phyloP scores from a whole-genome alignment of 805 yeast genomes.

The Starmerella kuoi region DNA sequence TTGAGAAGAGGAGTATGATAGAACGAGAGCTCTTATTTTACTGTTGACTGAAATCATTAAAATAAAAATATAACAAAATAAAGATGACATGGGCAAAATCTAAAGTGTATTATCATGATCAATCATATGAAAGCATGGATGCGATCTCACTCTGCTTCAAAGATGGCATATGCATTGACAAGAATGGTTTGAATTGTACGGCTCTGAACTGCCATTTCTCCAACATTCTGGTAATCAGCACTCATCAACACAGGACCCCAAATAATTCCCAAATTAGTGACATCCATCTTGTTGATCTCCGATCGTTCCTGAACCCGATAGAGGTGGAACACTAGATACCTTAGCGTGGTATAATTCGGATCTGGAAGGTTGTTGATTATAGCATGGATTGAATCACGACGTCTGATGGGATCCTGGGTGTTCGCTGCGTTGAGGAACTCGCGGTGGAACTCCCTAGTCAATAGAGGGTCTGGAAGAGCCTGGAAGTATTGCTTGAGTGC shows the following conservation, averaged over 20 bases:
- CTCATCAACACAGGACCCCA: constrained; percentile 90
- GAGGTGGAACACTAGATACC: constrained; percentile 76
- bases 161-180: constrained; percentile 70
- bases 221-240: constrained; percentile 50
- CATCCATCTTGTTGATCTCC: constrained; percentile 63
- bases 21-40: too few relatives aligned
- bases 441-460: constrained; percentile 50
- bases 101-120: too few relatives aligned
- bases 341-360: constrained; percentile 83
- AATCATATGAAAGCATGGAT: too few relatives aligned
- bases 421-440: constrained; percentile 59
- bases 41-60: too few relatives aligned
- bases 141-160: constrained; percentile 49
- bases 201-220: constrained; percentile 65
- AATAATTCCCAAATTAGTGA: constrained; percentile 69
- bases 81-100: too few relatives aligned
- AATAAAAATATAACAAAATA: too few relatives aligned
- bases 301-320: constrained; percentile 56
- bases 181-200: constrained; percentile 75
- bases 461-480: constrained; percentile 73
- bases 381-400: constrained; percentile 69
- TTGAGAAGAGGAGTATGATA: too few relatives aligned
- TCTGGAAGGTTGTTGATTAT: constrained; percentile 84
- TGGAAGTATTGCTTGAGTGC: constrained; percentile 73
- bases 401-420: constrained; percentile 47